Evolutionary conservation across 2,329 filamentous ascomycete genomes (phyloP).

Genomic region (Ceratocystis alfenasii): DNA sequence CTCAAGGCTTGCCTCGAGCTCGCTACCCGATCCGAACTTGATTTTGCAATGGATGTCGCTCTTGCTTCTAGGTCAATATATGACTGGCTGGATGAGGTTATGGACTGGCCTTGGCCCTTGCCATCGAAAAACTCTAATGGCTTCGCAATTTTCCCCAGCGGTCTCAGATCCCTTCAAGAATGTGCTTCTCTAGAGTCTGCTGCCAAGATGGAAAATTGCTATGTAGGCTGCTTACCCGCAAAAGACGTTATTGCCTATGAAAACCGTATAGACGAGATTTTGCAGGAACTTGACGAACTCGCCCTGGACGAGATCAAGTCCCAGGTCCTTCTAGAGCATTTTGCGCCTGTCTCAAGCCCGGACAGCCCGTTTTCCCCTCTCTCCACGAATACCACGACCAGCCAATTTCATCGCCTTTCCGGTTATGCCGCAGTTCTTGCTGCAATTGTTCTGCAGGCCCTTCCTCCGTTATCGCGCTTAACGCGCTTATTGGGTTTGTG

Average conservation of each 20-base stretch:
- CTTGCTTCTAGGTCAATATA: slow-evolving; percentile 58
- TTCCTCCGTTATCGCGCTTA: slow-evolving; percentile 68
- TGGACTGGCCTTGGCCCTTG: slow-evolving; percentile 46
- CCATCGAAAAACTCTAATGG: slow-evolving; percentile 37
- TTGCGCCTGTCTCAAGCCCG: slow-evolving; percentile 41
- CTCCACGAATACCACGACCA: slow-evolving; percentile 29
- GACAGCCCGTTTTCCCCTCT: slow-evolving; percentile 32
- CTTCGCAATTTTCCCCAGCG: slow-evolving; percentile 34
- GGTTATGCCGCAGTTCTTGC: slow-evolving; percentile 64
- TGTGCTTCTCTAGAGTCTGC: slow-evolving; percentile 16
- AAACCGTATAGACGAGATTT: slow-evolving; percentile 60
- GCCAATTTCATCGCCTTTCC: slow-evolving; percentile 8
- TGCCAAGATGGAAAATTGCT: slow-evolving; percentile 10
- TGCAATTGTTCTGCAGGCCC: slow-evolving; percentile 75
- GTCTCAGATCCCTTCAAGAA: slow-evolving; percentile 14
- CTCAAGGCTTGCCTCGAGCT: slow-evolving; percentile 49
- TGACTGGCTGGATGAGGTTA: slow-evolving; percentile 63
- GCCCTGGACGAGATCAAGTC: slow-evolving; percentile 80
- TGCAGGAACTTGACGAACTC: slow-evolving; percentile 53
- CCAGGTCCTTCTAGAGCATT: slow-evolving; percentile 72
- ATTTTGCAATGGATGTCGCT: slow-evolving; percentile 59
- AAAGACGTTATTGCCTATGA: slow-evolving; percentile 57
- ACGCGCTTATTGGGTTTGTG: slow-evolving; percentile 63
- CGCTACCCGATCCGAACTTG: slow-evolving; percentile 53
- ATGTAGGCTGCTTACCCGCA: slow-evolving; percentile 56